Evolutionary conservation across 1,284 basidiomycete species (phyloP), one percentile per base, ranked within the genome.

Genomic region (Ustilago curta): DNA sequence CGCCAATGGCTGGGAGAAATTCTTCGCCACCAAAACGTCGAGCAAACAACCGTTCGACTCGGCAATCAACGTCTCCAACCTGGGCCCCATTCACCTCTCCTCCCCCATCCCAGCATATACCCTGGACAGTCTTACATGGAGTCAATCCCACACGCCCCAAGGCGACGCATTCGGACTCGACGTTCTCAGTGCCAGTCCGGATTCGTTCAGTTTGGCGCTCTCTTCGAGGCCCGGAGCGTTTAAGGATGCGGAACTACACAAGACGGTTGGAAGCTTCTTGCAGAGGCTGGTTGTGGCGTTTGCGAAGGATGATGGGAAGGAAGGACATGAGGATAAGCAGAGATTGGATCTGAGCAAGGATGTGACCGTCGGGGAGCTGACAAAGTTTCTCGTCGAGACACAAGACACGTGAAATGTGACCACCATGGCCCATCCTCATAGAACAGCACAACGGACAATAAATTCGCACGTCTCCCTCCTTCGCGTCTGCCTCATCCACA

Each of bases 1-100:
- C 47, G 23, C 18, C 0, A 72, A 66, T 25, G 70, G 70, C 4
- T 72, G 70, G 70, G 70, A 72, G 25, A 54, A 63, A 42, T 62
- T 63, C 31, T 72, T 67, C n/a, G 59, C 47, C 14, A 21, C 45
- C 5, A 49, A 51, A 21, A 6, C 35, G 0, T 4, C 27, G 1
- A 50, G 55, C 1, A 2, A 8, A 0, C 23, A 32, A 0, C 64
- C 70, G 0, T 72, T 59, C 21, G 59, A 59, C 19, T 23, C 56
- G 12, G 50, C 59, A 0, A 39, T 72, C 19, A 59, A 50, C 23
- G 40, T 72, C 12, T 63, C 59, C n/a, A 72, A 72, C 18, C 50
- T 72, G 9, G 70, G 70, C 8, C 45, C 67, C 9, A 0, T 67
- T 5, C 32, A 62, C 32, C 14, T 57, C 8, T 2, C 35, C n/a